Evolutionary conservation across 805 yeast genomes (phyloP).

Genomic region (Debaryomyces prosopidis): DNA sequence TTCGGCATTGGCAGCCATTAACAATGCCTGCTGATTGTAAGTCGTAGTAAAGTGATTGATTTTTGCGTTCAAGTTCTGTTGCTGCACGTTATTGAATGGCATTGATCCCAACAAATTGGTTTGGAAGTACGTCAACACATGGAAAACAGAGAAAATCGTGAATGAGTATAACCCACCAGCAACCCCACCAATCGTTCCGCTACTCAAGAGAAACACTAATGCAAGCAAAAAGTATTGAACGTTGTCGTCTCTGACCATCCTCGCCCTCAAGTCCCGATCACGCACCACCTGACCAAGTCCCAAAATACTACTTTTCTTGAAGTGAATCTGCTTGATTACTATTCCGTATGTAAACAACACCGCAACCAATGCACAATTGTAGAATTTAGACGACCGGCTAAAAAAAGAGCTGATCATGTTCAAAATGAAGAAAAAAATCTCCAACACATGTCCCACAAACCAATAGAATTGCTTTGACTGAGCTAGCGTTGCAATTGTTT

Average conservation of each 20-base stretch:
- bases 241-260: constrained; percentile 40
- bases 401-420: constrained; percentile 46
- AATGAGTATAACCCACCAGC: constrained; percentile 41
- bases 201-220: constrained; percentile 24
- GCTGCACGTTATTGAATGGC: constrained; percentile 32
- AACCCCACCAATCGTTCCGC: constrained; percentile 33
- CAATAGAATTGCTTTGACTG: constrained; percentile 66
- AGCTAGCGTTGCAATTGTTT: constrained; percentile 7
- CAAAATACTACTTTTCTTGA: constrained; percentile 30
- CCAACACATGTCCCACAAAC: constrained; percentile 62
- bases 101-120: constrained; percentile 29
- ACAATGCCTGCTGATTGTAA: constrained; percentile 37
- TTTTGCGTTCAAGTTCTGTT: constrained; percentile 27
- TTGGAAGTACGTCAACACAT: constrained; percentile 39
- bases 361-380: constrained; percentile 43
- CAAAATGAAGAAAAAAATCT: constrained; percentile 41
- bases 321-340: constrained; percentile 60
- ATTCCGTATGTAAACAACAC: constrained; percentile 62
- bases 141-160: constrained; percentile 37
- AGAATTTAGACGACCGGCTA: constrained; percentile 24
- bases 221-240: constrained; percentile 40
- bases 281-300: constrained; percentile 2
- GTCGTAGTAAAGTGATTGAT: constrained; percentile 31
- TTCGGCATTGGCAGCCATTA: constrained; percentile 40
- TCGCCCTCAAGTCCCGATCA: constrained; percentile 9